Evolutionary conservation across 306 rosid species (phyloP), one percentile per base, ranked within the genome.

Genomic region (Lathyrus oleraceus): DNA sequence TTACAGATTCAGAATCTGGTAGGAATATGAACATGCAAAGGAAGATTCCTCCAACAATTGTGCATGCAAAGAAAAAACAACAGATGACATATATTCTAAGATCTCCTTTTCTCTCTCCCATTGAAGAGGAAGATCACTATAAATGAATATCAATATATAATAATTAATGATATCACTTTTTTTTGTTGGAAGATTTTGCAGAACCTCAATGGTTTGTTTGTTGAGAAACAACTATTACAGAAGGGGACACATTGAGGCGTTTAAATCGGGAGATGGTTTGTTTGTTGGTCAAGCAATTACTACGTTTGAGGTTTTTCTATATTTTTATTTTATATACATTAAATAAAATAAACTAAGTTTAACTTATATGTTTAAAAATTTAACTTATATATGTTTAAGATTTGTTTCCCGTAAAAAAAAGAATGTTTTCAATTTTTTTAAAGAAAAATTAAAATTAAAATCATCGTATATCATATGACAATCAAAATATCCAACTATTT

Each of bases 41-140:
- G 54, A 92, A 77, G 64, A 78, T 9, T 12, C 89, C 96, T 8
- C 98, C 98, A 0, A 73, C 35, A 48, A 83, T 48, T 21, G 85
- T 77, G 78, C 88, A 92, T 61, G 71, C 10, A 65, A 87, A 82
- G 80, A 92, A 85, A 10, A 89, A 8, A 1, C 13, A 62, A 0
- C 83, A 80, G 81, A 88, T 69, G 35, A 86, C 1, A 47, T 84
- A 77, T 67, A 89, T 52, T 85, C 87, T 85, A 61, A 65, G 65
- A 57, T 89, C 98, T 63, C 84, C 84, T 75, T 85, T 75, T 81
- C 88, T 86, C 63, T 76, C 81, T 70, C 77, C 98, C 98, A 92
- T 92, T 59, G 81, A 79, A 70, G 40, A 21, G 14, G 53, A 74
- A 68, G 76, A 77, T 66, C 51, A 7, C 39, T 35, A 35, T 35